Conservation (phyloP, 2,329 filamentous ascomycete species). For the Cladophialophora psammophila region DNA sequence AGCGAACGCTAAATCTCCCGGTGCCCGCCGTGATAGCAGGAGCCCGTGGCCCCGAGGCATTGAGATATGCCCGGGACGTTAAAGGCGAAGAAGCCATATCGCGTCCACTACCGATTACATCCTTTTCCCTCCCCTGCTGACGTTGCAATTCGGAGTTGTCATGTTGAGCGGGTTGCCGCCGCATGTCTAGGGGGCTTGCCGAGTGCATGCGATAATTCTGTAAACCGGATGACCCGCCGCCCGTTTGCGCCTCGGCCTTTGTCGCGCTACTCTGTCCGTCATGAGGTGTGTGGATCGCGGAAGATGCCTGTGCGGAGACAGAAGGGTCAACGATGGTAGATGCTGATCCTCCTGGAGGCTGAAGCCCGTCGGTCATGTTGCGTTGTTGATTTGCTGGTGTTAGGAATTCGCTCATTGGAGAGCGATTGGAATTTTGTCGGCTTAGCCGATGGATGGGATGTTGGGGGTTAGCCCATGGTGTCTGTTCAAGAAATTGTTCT, state of each 20-base stretch:
- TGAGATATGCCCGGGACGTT: conserved; percentile 30
- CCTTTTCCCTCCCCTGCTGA: conserved; percentile 25
- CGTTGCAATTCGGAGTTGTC: conserved; percentile 15
- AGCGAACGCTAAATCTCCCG: conserved; percentile 44
- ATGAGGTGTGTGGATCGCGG: conserved; percentile 53
- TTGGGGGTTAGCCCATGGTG: conserved; percentile 90
- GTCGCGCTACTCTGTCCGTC: conserved; percentile 50
- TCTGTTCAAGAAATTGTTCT: conserved; percentile 87
- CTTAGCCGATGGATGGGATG: conserved; percentile 69
- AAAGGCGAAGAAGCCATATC: conserved; percentile 33
- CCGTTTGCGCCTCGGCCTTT: conserved; percentile 37
- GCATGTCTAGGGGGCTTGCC: conserved; percentile 36
- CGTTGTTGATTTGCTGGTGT: conserved; percentile 56
- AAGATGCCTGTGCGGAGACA: conserved; percentile 52
- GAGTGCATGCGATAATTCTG: conserved; percentile 35
- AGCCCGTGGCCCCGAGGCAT: conserved; percentile 16
- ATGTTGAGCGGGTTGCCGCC: conserved; percentile 29
- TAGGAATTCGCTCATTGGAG: conserved; percentile 45
- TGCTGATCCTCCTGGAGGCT: conserved; percentile 52
- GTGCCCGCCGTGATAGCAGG: conserved; percentile 34
- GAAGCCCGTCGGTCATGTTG: conserved; percentile 49
- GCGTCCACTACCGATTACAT: conserved; percentile 13
- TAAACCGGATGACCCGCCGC: conserved; percentile 9
- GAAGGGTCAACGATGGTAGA: conserved; percentile 56
- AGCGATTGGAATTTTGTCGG: conserved; percentile 47